A percentile compares a stretch with the other conserved stretches of the same genome.
phyloP scores from a whole-genome alignment of 805 yeast genomes.

The Osmozyma mogii region DNA sequence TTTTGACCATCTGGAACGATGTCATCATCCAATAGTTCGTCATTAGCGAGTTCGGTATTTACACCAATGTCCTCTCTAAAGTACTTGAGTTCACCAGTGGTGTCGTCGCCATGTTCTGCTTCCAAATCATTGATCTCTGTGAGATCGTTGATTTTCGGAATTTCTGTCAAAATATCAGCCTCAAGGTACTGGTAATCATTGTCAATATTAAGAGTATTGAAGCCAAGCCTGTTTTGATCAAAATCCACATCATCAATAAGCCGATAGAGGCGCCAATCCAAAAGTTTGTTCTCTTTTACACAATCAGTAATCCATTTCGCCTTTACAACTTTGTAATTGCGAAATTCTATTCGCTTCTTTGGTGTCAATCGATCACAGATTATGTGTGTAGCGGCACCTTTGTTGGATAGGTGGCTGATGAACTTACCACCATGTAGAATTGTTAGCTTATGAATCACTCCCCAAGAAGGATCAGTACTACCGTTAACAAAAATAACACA shows the following conservation, averaged over 20 bases:
- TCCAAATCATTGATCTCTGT: too few relatives aligned
- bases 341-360: constrained; percentile 57
- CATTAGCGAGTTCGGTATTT: neutral
- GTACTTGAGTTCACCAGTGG: neutral
- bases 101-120: neutral
- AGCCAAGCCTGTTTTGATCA: constrained; percentile 41
- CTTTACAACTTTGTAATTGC: constrained; percentile 63
- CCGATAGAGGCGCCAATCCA: constrained; percentile 66
- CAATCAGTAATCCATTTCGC: constrained; percentile 80
- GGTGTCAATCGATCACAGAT: constrained; percentile 76
- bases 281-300: constrained; percentile 35
- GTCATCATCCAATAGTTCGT: neutral
- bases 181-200: neutral
- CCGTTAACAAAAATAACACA: constrained; percentile 83
- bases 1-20: neutral
- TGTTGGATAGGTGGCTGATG: constrained; percentile 58
- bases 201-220: constrained; percentile 4
- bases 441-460: constrained; percentile 62
- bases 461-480: constrained; percentile 72
- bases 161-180: too few relatives aligned
- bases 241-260: constrained; percentile 43
- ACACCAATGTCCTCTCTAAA: neutral
- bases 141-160: too few relatives aligned
- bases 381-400: constrained; percentile 75
- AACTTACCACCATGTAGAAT: constrained; percentile 76